phyloP scores from a whole-genome alignment of 768 basidiomycete genomes.

The Fistulinella prunicolor region DNA sequence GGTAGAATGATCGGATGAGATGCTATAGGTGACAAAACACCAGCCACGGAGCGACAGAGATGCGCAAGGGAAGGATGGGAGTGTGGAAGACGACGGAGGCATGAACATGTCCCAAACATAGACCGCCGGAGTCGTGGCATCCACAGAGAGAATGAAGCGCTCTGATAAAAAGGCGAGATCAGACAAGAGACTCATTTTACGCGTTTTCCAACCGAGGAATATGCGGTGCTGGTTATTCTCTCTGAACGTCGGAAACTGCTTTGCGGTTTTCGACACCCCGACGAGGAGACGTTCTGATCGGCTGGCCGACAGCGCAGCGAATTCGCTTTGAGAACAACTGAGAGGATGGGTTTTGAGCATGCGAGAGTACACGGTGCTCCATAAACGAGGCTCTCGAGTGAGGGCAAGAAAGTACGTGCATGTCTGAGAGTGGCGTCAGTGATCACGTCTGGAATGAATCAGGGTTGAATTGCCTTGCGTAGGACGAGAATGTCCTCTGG shows the following conservation, averaged over 20 bases:
- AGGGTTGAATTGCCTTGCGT: conserved; percentile 4
- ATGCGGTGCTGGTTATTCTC: not conserved
- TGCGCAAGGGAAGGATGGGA: conserved; percentile 1
- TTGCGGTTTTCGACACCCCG: conserved; percentile 4
- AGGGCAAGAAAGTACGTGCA: conserved; percentile 8
- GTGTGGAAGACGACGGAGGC: not conserved
- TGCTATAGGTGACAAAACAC: not conserved
- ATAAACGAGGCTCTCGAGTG: conserved; percentile 4
- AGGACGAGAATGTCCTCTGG: conserved; percentile 6
- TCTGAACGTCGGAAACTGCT: conserved; percentile 1
- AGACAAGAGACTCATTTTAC: not conserved
- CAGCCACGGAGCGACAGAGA: conserved; percentile 6
- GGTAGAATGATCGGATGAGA: conserved; percentile 9
- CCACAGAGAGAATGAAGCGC: conserved; percentile 11
- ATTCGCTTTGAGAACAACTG: conserved; percentile 4
- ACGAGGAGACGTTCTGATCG: conserved; percentile 8
- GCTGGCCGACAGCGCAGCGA: not conserved
- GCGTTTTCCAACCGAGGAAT: not conserved
- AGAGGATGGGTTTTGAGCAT: conserved; percentile 4
- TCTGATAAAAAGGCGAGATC: conserved; percentile 11
- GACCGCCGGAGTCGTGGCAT: conserved; percentile 1
- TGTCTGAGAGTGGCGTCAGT: conserved; percentile 4
- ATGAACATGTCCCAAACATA: conserved; percentile 16
- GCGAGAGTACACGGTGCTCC: not conserved
- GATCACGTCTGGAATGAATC: not conserved